phyloP scores from a whole-genome alignment of 1,139 yeast genomes.

The Yamadazyma diddensiae region DNA sequence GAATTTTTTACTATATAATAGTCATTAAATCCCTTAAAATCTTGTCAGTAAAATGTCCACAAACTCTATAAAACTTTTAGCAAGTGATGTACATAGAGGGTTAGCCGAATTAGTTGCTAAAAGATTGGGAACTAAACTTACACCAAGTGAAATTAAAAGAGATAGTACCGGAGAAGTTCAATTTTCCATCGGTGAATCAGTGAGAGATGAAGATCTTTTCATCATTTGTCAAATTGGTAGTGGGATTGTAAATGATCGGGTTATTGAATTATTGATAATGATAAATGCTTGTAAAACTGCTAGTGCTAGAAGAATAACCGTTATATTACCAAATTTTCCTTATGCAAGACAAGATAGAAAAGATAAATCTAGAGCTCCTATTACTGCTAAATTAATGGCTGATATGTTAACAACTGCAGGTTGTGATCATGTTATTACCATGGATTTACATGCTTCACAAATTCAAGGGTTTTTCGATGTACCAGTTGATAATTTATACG shows the following conservation, averaged over 20 bases:
- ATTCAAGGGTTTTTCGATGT: slow-evolving; percentile 80
- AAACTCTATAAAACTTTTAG: slow-evolving; percentile 81
- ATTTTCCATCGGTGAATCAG: slow-evolving; percentile 91
- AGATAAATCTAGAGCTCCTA: slow-evolving; percentile 79
- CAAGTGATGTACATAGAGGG: slow-evolving; percentile 91
- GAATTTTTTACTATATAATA: slow-evolving; percentile 3
- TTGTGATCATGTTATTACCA: slow-evolving; percentile 75
- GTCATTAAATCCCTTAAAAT: background rate
- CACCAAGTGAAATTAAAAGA: slow-evolving; percentile 66
- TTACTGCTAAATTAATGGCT: slow-evolving; percentile 76
- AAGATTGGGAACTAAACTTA: slow-evolving; percentile 57
- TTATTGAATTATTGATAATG: slow-evolving; percentile 69
- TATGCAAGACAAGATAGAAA: slow-evolving; percentile 83
- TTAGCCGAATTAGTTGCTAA: slow-evolving; percentile 73
- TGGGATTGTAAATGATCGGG: slow-evolving; percentile 66
- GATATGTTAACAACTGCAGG: slow-evolving; percentile 77
- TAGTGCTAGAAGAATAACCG: slow-evolving; percentile 75
- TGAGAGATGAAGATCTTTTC: slow-evolving; percentile 92
- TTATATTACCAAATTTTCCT: slow-evolving; percentile 77
- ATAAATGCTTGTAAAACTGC: slow-evolving; percentile 78
- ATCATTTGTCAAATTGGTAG: slow-evolving; percentile 67
- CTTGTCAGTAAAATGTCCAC: slow-evolving; percentile 49
- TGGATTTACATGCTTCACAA: slow-evolving; percentile 84
- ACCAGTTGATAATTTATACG: slow-evolving; percentile 79
- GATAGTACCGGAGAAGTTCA: slow-evolving; percentile 81